Evolutionary conservation across 2,329 filamentous ascomycete genomes (phyloP).

Genomic region (Trichoderma sp.): DNA sequence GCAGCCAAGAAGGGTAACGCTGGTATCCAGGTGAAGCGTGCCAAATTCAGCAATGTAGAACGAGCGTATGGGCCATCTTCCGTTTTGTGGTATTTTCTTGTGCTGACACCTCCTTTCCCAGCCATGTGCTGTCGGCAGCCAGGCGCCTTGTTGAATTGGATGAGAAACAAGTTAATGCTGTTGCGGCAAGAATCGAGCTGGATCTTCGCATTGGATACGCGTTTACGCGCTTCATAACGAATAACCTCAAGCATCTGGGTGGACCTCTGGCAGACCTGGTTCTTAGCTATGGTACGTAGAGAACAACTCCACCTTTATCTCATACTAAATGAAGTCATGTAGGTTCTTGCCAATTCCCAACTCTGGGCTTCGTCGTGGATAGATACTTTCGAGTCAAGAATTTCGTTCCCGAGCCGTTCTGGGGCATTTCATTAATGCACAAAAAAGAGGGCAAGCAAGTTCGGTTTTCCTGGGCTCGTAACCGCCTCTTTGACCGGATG

Average conservation of each 20-base stretch:
- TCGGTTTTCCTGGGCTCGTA: constrained; percentile 78
- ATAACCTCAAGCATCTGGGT: constrained; percentile 71
- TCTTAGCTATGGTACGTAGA: constrained; percentile 73
- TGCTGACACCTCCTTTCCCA: constrained; percentile 35
- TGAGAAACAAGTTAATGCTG: constrained; percentile 81
- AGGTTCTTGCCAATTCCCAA: constrained; percentile 95
- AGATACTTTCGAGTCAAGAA: constrained; percentile 91
- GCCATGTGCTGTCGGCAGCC: constrained; percentile 84
- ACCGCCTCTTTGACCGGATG: constrained; percentile 84
- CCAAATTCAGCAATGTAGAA: constrained; percentile 94
- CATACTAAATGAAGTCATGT: constrained; percentile 18
- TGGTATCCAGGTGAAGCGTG: constrained; percentile 75
- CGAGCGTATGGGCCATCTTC: constrained; percentile 59
- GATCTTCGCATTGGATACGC: constrained; percentile 90
- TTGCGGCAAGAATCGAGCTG: constrained; percentile 84
- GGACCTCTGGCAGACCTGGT: constrained; percentile 62
- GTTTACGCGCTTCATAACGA: constrained; percentile 85
- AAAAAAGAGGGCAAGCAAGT: constrained; percentile 74
- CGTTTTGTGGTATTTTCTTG: not conserved
- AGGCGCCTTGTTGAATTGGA: constrained; percentile 75
- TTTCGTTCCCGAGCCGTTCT: constrained; percentile 89
- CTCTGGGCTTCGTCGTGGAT: constrained; percentile 94
- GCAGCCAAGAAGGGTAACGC: constrained; percentile 74
- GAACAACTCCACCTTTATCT: not conserved
- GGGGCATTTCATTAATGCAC: constrained; percentile 85